Conservation (phyloP, 2,329 filamentous ascomycete genomes). For the Aspergillus tamarii region DNA sequence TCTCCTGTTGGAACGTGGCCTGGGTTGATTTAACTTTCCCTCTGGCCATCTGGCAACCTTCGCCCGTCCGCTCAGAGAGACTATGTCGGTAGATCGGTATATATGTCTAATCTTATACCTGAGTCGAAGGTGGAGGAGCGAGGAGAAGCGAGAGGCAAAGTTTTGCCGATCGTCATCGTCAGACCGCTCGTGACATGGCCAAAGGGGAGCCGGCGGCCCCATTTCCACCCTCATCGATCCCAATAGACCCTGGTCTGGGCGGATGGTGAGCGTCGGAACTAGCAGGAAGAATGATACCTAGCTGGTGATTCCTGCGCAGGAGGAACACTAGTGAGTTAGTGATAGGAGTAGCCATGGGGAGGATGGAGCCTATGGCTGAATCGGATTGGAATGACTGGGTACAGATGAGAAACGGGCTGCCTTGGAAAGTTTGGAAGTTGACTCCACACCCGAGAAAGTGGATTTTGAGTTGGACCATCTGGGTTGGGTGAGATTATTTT, state of each 20-base stretch:
- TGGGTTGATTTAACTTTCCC: not conserved
- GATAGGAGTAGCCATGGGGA: constrained; percentile 10
- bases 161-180: constrained; percentile 22
- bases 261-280: constrained; percentile 5
- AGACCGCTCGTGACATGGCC: constrained; percentile 23
- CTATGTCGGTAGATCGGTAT: not conserved
- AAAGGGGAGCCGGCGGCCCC: constrained; percentile 6
- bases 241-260: constrained; percentile 12
- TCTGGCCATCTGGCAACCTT: not conserved
- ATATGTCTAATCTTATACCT: not conserved
- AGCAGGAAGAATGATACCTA: constrained; percentile 3
- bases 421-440: constrained; percentile 9
- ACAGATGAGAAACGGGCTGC: constrained; percentile 15
- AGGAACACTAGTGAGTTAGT: constrained; percentile 7
- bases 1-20: not conserved
- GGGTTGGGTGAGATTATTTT: constrained; percentile 5
- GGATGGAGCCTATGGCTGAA: constrained; percentile 18
- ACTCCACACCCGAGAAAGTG: constrained; percentile 14
- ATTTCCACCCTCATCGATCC: constrained; percentile 10
- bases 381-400: constrained; percentile 13
- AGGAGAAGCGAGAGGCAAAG: constrained; percentile 13
- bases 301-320: constrained; percentile 1
- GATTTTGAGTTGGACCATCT: constrained; percentile 21
- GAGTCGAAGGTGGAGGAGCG: not conserved
- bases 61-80: not conserved